Evolutionary conservation across 352 stramenopile genomes (phyloP).

Genomic region (Pythium apleroticum): DNA sequence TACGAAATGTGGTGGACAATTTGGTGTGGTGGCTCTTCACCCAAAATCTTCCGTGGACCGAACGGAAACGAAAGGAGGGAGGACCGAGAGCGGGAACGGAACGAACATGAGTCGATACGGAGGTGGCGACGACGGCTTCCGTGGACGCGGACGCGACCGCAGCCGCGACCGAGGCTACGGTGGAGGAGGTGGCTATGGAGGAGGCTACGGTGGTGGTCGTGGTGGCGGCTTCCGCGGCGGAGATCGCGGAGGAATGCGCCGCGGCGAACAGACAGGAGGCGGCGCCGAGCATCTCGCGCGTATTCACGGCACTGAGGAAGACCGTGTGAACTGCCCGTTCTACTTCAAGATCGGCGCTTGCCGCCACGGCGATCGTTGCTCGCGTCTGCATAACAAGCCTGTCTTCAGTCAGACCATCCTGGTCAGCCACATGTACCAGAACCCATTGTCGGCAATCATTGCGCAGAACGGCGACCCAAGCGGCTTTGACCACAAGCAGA

Average conservation of each 20-base stretch:
- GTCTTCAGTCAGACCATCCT: slow-evolving; percentile 99
- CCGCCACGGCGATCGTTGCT: slow-evolving; percentile 98
- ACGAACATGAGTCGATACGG: slow-evolving; percentile 69
- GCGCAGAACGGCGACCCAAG: slow-evolving; percentile 84
- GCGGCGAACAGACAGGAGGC: slow-evolving; percentile 70
- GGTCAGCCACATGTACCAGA: slow-evolving; percentile 98
- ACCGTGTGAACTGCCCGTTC: slow-evolving; percentile 99
- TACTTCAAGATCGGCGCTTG: slow-evolving; percentile 99
- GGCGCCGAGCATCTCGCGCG: slow-evolving; percentile 95
- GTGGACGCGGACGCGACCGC: slow-evolving; percentile 63
- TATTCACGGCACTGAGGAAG: slow-evolving; percentile 98
- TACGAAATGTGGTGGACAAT: slow-evolving; percentile 11
- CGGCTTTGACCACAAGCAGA: slow-evolving; percentile 85
- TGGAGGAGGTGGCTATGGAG: slow-evolving; percentile 27
- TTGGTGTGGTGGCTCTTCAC: slow-evolving; percentile 12
- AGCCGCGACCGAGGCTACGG: slow-evolving; percentile 60
- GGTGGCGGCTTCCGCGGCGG: slow-evolving; percentile 40
- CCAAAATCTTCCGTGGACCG: slow-evolving; percentile 26
- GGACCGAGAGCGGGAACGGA: background rate
- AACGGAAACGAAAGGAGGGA: slow-evolving; percentile 12
- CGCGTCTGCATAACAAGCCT: slow-evolving; percentile 97
- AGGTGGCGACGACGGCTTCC: slow-evolving; percentile 54
- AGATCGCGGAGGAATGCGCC: slow-evolving; percentile 58
- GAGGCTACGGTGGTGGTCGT: slow-evolving; percentile 36
- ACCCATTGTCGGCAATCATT: slow-evolving; percentile 91